Evolutionary conservation across 345 rosid species (phyloP).

Genomic region (Limnanthes douglasii): DNA sequence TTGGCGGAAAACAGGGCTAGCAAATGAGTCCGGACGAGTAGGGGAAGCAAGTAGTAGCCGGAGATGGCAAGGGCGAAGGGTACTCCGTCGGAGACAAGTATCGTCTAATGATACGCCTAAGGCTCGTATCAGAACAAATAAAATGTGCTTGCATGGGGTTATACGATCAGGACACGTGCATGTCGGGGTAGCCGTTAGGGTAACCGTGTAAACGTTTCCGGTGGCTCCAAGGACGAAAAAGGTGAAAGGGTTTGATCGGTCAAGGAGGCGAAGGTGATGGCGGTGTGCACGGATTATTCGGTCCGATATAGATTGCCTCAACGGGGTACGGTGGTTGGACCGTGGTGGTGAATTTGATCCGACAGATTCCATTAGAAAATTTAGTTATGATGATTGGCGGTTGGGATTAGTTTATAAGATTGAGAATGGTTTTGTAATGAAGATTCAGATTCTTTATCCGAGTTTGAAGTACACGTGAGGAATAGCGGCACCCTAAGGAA

Average conservation of each 20-base stretch:
- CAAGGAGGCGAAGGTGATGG: constrained; percentile 55
- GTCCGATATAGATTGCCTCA: constrained; percentile 36
- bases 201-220: constrained; percentile 73
- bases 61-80: constrained; percentile 48
- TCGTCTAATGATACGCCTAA: constrained; percentile 57
- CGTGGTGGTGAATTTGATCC: constrained; percentile 23
- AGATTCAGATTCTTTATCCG: constrained; percentile 29
- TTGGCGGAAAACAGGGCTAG: constrained; percentile 31
- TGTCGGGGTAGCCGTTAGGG: constrained; percentile 33
- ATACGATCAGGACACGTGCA: constrained; percentile 85
- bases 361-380: constrained; percentile 28
- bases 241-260: constrained; percentile 26
- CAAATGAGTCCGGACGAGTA: constrained; percentile 30
- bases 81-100: constrained; percentile 40
- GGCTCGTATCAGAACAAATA: constrained; percentile 57
- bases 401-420: neutral
- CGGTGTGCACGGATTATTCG: constrained; percentile 56
- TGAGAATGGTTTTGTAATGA: constrained; percentile 3
- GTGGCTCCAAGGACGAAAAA: constrained; percentile 80
- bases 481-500: constrained; percentile 29
- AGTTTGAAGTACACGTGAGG: constrained; percentile 26
- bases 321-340: constrained; percentile 2
- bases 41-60: constrained; percentile 30
- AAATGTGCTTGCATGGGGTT: constrained; percentile 77
- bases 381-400: constrained; percentile 3